Evolutionary conservation across 768 basidiomycete species (phyloP).

Genomic region (Mycena filopes): DNA sequence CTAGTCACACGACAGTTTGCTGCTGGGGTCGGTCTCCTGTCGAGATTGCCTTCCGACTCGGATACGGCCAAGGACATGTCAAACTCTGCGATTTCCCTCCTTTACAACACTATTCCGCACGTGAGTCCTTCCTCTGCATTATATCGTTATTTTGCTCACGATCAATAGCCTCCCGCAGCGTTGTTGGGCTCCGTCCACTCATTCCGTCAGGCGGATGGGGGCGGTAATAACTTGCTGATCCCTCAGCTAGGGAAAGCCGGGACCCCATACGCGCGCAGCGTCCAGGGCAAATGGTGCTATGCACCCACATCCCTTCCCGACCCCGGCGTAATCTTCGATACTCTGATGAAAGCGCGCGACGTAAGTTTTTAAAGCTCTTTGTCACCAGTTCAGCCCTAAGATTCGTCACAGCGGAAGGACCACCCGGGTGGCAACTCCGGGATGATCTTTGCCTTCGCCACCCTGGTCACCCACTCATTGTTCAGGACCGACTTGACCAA

Average conservation of each 20-base stretch:
- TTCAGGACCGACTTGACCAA: constrained; percentile 60
- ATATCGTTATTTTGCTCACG: constrained; percentile 19
- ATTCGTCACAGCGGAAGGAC: constrained; percentile 43
- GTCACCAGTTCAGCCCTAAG: constrained; percentile 41
- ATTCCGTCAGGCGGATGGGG: constrained; percentile 62
- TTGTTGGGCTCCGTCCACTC: constrained; percentile 46
- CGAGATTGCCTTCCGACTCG: constrained; percentile 36
- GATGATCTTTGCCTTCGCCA: constrained; percentile 74
- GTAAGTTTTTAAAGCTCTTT: constrained; percentile 43
- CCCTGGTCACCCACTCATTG: constrained; percentile 69
- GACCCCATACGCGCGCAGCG: constrained; percentile 63
- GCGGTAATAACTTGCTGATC: constrained; percentile 56
- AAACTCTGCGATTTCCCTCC: constrained; percentile 47
- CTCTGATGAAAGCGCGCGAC: constrained; percentile 56
- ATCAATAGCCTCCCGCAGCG: constrained; percentile 43
- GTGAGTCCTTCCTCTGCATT: constrained; percentile 44
- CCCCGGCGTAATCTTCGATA: constrained; percentile 70
- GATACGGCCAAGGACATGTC: constrained; percentile 35
- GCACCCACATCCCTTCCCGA: constrained; percentile 61
- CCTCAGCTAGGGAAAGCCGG: constrained; percentile 63
- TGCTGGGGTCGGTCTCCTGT: constrained; percentile 41
- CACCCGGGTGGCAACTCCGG: constrained; percentile 70
- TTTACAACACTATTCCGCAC: constrained; percentile 72
- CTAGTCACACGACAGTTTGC: constrained; percentile 39
- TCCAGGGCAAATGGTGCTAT: constrained; percentile 54